phyloP scores from a whole-genome alignment of 2,329 filamentous ascomycete genomes.

The Penicillium sp. region DNA sequence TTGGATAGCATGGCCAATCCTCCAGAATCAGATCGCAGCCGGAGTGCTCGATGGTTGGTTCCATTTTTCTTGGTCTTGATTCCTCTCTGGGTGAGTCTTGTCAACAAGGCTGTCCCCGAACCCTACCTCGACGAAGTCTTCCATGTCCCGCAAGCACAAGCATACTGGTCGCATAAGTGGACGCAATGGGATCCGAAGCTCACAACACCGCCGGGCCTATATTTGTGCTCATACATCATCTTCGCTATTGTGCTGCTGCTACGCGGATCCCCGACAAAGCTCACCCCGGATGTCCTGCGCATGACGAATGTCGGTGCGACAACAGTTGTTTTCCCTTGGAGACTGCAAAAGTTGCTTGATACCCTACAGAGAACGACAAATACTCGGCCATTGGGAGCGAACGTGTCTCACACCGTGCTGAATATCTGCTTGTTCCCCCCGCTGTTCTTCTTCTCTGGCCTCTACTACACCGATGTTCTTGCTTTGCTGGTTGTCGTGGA shows the following conservation, averaged over 20 bases:
- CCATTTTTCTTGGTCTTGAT: slow-evolving; percentile 39
- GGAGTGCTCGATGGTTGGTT: slow-evolving; percentile 39
- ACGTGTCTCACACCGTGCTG: slow-evolving; percentile 54
- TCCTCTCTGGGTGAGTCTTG: slow-evolving; percentile 44
- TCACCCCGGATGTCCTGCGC: slow-evolving; percentile 38
- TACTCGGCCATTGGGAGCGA: slow-evolving; percentile 32
- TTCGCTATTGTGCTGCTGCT: slow-evolving; percentile 27
- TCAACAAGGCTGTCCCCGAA: slow-evolving; percentile 53
- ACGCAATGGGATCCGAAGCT: slow-evolving; percentile 92
- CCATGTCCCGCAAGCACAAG: slow-evolving; percentile 84
- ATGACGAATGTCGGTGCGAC: slow-evolving; percentile 40
- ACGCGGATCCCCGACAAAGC: slow-evolving; percentile 32
- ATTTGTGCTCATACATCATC: slow-evolving; percentile 52
- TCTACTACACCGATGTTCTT: slow-evolving; percentile 93
- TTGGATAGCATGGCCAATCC: slow-evolving; percentile 32
- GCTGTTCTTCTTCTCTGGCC: slow-evolving; percentile 90
- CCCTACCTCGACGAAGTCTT: slow-evolving; percentile 60
- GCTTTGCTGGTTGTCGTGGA: slow-evolving; percentile 74
- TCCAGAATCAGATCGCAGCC: slow-evolving; percentile 33
- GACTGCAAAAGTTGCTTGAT: slow-evolving; percentile 57
- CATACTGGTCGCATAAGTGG: slow-evolving; percentile 75
- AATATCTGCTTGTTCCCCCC: slow-evolving; percentile 85
- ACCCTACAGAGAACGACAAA: slow-evolving; percentile 39
- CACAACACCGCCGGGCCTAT: slow-evolving; percentile 90
- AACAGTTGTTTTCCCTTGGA: slow-evolving; percentile 44